Base-by-base conservation (phyloP, 1,139 yeast genomes). In the Candida glucosophila region DNA sequence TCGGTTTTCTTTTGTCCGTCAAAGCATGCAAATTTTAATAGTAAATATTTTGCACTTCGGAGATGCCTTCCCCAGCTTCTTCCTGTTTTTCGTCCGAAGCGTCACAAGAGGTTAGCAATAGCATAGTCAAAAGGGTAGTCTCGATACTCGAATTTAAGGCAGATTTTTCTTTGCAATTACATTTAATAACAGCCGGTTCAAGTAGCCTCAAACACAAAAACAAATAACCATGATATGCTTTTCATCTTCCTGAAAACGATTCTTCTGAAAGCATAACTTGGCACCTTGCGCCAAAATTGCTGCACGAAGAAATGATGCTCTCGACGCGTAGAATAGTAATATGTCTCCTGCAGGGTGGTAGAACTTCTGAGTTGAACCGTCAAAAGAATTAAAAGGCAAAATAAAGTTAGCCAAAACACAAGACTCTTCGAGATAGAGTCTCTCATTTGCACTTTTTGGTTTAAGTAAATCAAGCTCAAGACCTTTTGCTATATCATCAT, bases 21-120 rank as follows among this genome's bases (percentile, higher is more conserved):
- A n/a, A n/a, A n/a, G 37, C 48, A 47, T 23, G 63, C 60, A 19
- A 68, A 61, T 35, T 74, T 75, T 29, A 78, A 53, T 23, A 76
- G 52, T 14, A 80, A 51, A 36, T 77, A 83, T 35, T 78, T 77
- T 1, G 86, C 90, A 14, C 88, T 88, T 37, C 70, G 62, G 25
- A 80, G 53, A 54, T 80, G 90, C 0, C 86, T 78, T 35, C 90
- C 58, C 92, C 90, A 80, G 38, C n/a, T n/a, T n/a, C n/a, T n/a
- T 74, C 74, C 31, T 76, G 77, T 45, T 72, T 71, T 1, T 73
- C 58, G 29, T 58, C 57, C 7, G 79, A 62, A 0, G 86, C 86
- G 44, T 80, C 77, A 27, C 78, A 80, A 30, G 82, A 67, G 0
- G 88, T 78, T 21, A 80, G 50, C 20, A 80, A 48, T 12, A 80